Base-by-base conservation (phyloP, 805 yeast genomes). In the Saccharomyces jurei region DNA sequence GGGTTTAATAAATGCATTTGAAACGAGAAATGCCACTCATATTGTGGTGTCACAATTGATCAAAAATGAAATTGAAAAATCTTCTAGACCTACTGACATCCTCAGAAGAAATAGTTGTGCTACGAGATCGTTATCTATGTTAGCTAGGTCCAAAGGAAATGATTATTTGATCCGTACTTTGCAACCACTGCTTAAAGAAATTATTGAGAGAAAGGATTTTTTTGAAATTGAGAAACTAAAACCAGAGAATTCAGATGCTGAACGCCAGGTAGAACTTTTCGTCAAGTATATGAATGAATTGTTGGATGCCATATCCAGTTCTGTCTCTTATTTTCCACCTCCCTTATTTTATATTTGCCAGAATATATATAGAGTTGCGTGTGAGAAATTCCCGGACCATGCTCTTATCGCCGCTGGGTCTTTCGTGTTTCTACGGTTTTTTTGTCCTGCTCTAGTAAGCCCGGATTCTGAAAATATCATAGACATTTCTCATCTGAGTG, bases 361-460 rank as follows among this genome's bases (percentile, higher is more conserved):
- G 58, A 78, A 84, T 48, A 83, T 89, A 56, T 76, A 78, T 70
- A 66, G 72, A 44, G 74, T 84, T 53, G 82, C 88, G 52, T 71
- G 77, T 29, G 69, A 71, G n/a, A 81, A 81, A 59, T 86, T 86
- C 60, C 87, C 87, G 0, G 83, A 80, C 44, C 86, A 85, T 44
- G 78, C 84, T 48, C 74, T 79, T 41, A 75, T 83, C 44, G 89
- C 95, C 0, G 86, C 89, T 28, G 96, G 97, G 0, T 90, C 96
- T 0, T 92, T 87, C 66, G 74, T 92, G 53, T 91, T 92, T 63
- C 74, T 92, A 60, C 73, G 96, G 54, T 82, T 86, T 58, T 77
- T 86, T 56, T 87, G 95, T 66, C 97, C 98, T 11, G 96, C 96
- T 0, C 83, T 91, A 61, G 91, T 91, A 13, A 83, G 89, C 32